Evolutionary conservation across 352 stramenopile species (phyloP).

Genomic region (Thalassiosira exigua): DNA sequence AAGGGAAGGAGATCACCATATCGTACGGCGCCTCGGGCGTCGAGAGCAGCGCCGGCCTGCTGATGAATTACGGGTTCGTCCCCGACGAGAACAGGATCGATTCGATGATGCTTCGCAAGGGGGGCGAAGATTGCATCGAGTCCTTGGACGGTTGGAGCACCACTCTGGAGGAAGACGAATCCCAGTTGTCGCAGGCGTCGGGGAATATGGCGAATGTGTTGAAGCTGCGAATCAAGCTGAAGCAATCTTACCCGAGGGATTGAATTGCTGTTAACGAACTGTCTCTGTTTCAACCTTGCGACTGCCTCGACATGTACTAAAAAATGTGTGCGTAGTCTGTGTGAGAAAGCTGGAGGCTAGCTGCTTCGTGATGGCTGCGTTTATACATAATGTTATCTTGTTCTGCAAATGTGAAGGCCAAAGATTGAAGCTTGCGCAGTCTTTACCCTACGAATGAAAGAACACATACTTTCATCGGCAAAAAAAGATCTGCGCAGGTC

Average conservation of each 20-base stretch:
- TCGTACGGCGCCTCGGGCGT: conserved; percentile 67
- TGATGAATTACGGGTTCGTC: conserved; percentile 80
- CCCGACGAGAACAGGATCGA: conserved; percentile 66
- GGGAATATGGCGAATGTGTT: conserved; percentile 43
- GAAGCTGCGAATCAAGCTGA: conserved; percentile 41
- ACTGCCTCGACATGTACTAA: no score
- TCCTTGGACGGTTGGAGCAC: conserved; percentile 68
- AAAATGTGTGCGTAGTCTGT: no score
- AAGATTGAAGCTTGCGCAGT: no score
- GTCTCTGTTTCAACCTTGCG: no score
- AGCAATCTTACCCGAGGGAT: conserved; percentile 38
- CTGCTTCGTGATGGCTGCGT: no score
- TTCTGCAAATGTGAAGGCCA: no score
- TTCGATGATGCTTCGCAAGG: conserved; percentile 61
- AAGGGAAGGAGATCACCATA: conserved; percentile 70
- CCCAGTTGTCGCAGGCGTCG: conserved; percentile 41
- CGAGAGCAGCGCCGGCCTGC: conserved; percentile 62
- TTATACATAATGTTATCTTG: no score
- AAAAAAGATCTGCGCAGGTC: no score
- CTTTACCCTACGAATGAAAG: no score
- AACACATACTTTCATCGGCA: no score
- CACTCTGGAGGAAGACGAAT: conserved; percentile 75
- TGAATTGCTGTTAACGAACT: no score
- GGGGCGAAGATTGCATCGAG: conserved; percentile 64
- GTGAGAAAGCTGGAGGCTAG: no score